Evolutionary conservation across 139 green algal species (phyloP), one percentile per base, ranked within the genome.

Genomic region (Protoeuglena noctilucae): DNA sequence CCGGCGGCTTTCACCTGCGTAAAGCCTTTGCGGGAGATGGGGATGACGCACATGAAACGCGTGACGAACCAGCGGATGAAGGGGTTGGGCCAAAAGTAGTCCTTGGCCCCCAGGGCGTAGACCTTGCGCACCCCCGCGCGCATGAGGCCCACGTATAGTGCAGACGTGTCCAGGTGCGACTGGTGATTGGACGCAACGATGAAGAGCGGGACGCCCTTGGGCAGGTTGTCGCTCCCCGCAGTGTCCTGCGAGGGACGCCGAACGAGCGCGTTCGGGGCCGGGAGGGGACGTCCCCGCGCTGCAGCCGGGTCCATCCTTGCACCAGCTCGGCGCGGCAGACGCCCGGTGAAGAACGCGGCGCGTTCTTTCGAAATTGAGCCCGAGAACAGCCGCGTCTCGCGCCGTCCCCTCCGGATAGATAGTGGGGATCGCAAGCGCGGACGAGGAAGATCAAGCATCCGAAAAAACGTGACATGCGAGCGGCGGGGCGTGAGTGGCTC

Each of bases 11-110:
- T n/a, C n/a, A n/a, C n/a, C n/a, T 66, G 34, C 16, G 60, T 64
- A 41, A 67, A 67, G 21, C 58, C 58, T 12, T 34, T 24, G 23
- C 60, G 52, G 40, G 56, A 64, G 41, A 67, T 55, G 2, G 60
- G 60, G 39, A 67, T 67, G 53, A 67, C 60, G 3, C 57, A 30
- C 60, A 67, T 67, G 31, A 56, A 63, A 2, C 30, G 40, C 18
- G 52, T 63, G 17, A 67, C 60, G 23, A 67, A 67, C 40, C 48
- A 62, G 5, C 57, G 40, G 31, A 54, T 66, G 59, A 66, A 29
- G 3, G 51, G 51, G 48, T 66, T 18, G 4, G 14, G 22, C 29
- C 60, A 66, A 31, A 66, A 66, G 34, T 66, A 66, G 53, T 66
- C 59, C 4, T 39, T 7, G 3, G 59, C 59, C 3, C 59, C 59